Base-by-base conservation (phyloP, 1,139 yeast species). In the Pichia sp. region DNA sequence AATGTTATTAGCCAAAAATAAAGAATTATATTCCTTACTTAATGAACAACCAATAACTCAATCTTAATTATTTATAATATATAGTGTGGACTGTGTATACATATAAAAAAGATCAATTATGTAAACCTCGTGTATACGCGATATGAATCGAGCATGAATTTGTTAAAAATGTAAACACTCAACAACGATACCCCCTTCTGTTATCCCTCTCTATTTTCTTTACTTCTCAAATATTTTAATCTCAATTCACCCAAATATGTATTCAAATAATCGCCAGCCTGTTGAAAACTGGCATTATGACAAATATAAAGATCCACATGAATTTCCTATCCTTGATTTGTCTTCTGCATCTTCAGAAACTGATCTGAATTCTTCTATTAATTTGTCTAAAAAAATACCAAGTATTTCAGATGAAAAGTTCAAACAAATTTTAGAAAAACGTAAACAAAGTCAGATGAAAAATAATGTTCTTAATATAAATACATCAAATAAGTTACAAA, bases 231-330 rank as follows among this genome's bases (percentile, higher is more conserved):
- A n/a, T n/a, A n/a, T n/a, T n/a, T n/a, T n/a, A n/a, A n/a, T n/a
- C n/a, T n/a, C n/a, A n/a, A n/a, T n/a, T n/a, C n/a, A n/a, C n/a
- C n/a, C 13, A 5, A 15, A 16, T 8, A 28, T 28, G 31, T 16
- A 16, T 25, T 24, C 10, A 15, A 21, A 34, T 23, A 16, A 15
- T 11, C 14, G 27, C 15, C 18, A 22, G 21, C 26, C 28, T 7
- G 25, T 22, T 23, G 43, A 44, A 36, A 42, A 44, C 21, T 44
- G 38, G 35, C 43, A 38, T 15, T 41, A 40, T 42, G 47, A 41
- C 18, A 44, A 44, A 15, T 44, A 38, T 23, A 34, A 18, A 16
- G 45, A 38, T 20, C 40, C 45, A 2, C 35, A 38, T 23, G 44
- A 42, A 14, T 44, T 44, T 20, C 47, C 47, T 3, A 28, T 24